Evolutionary conservation across 805 yeast genomes (phyloP).

Genomic region (Candida takata): DNA sequence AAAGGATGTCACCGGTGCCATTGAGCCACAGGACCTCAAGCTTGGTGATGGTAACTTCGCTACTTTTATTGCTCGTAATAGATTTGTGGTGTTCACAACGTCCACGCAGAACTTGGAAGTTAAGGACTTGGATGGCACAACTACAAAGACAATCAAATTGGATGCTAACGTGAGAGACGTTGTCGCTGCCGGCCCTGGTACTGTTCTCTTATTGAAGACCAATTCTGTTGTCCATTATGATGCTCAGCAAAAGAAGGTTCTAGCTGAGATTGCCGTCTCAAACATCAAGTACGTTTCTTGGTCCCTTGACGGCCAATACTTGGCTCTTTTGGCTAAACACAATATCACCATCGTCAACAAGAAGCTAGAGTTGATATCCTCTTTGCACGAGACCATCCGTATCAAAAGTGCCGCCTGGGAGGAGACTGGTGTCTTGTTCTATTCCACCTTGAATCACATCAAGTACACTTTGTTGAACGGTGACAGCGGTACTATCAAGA

Average conservation of each 20-base stretch:
- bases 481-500: constrained; percentile 90
- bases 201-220: constrained; percentile 66
- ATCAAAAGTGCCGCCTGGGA: constrained; percentile 98
- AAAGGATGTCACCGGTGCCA: constrained; percentile 85
- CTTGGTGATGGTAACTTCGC: constrained; percentile 84
- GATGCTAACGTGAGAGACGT: constrained; percentile 67
- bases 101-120: constrained; percentile 64
- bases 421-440: constrained; percentile 82
- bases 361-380: constrained; percentile 67
- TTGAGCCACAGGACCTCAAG: constrained; percentile 77
- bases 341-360: constrained; percentile 82
- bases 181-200: constrained; percentile 74
- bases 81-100: constrained; percentile 78
- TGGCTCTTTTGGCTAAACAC: constrained; percentile 88
- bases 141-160: constrained; percentile 73
- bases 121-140: constrained; percentile 72
- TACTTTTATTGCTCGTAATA: constrained; percentile 86
- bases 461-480: constrained; percentile 91
- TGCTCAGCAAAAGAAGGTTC: constrained; percentile 82
- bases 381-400: constrained; percentile 93
- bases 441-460: constrained; percentile 92
- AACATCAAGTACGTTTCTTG: constrained; percentile 85
- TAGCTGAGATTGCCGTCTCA: constrained; percentile 60
- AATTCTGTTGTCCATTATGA: constrained; percentile 76
- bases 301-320: constrained; percentile 81